Conservation (phyloP, 2,329 filamentous ascomycete species). For the Pseudogymnoascus sp. region DNA sequence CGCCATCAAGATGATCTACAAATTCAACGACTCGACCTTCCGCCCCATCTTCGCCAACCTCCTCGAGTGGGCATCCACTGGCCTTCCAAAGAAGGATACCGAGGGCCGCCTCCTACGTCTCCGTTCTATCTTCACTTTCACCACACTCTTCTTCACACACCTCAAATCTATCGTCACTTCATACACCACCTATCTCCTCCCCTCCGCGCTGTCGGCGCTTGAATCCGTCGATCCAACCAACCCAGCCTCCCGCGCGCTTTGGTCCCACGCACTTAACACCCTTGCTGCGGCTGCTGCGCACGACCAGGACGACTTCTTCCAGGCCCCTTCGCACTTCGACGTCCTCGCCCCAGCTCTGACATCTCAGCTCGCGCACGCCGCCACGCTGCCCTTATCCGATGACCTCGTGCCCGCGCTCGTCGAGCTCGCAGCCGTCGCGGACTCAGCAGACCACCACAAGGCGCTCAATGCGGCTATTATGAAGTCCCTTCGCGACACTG, state of each 20-base stretch:
- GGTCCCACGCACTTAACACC: constrained; percentile 61
- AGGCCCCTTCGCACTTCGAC: constrained; percentile 78
- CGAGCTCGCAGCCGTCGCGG: constrained; percentile 70
- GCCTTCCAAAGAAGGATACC: constrained; percentile 53
- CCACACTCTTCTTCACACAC: constrained; percentile 69
- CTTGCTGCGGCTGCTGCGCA: constrained; percentile 72
- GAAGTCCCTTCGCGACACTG: constrained; percentile 67
- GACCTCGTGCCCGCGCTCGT: constrained; percentile 68
- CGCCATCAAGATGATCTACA: constrained; percentile 85
- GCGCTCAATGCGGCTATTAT: constrained; percentile 74
- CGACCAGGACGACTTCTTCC: constrained; percentile 95
- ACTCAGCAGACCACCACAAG: constrained; percentile 85
- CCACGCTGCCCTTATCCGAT: constrained; percentile 35
- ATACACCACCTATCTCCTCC: constrained; percentile 79
- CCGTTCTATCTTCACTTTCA: constrained; percentile 74
- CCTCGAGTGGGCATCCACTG: constrained; percentile 68
- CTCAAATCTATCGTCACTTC: constrained; percentile 91
- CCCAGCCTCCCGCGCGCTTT: constrained; percentile 50
- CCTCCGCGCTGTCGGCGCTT: constrained; percentile 62
- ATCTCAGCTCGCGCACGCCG: constrained; percentile 51
- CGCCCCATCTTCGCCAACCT: constrained; percentile 80
- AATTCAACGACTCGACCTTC: constrained; percentile 91
- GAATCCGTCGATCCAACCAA: constrained; percentile 36
- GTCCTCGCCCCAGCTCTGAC: constrained; percentile 63
- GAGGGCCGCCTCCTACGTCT: constrained; percentile 53